phyloP scores from a whole-genome alignment of 2,329 filamentous ascomycete genomes.

The Colletotrichum sidae region DNA sequence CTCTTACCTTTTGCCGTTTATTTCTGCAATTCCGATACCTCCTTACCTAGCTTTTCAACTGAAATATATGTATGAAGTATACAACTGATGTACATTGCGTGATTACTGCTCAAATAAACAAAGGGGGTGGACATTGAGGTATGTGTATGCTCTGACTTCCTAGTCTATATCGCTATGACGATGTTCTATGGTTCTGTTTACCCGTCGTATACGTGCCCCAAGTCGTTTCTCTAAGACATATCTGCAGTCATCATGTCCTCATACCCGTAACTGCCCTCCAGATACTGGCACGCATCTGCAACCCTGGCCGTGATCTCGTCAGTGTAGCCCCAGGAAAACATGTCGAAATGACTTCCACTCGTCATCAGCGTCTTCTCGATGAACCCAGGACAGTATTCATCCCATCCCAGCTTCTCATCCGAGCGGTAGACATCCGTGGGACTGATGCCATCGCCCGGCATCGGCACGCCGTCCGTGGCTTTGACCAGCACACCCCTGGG shows the following conservation, averaged over 20 bases:
- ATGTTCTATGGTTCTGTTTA: conserved; percentile 15
- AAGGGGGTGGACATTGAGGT: no score
- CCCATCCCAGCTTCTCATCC: conserved; percentile 61
- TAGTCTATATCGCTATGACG: neutral
- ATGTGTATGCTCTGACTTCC: neutral
- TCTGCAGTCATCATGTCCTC: no score
- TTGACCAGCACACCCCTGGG: conserved; percentile 60
- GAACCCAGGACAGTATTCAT: conserved; percentile 55
- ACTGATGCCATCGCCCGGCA: conserved; percentile 42
- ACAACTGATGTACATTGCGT: no score
- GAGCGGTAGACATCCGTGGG: conserved; percentile 58
- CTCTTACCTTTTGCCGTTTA: neutral
- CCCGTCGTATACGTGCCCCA: neutral
- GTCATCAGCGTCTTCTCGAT: conserved; percentile 60
- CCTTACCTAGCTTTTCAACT: no score
- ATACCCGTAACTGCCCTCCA: conserved; percentile 5
- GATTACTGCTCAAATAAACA: no score
- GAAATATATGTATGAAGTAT: no score
- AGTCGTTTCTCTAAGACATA: no score
- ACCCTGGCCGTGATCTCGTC: conserved; percentile 43
- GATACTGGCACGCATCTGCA: conserved; percentile 41
- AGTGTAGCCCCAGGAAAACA: conserved; percentile 51
- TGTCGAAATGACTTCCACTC: conserved; percentile 63
- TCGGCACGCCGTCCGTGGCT: conserved; percentile 54
- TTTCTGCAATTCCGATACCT: neutral